Conservation (phyloP, 306 rosid species). For the Quercus agrifolia region DNA sequence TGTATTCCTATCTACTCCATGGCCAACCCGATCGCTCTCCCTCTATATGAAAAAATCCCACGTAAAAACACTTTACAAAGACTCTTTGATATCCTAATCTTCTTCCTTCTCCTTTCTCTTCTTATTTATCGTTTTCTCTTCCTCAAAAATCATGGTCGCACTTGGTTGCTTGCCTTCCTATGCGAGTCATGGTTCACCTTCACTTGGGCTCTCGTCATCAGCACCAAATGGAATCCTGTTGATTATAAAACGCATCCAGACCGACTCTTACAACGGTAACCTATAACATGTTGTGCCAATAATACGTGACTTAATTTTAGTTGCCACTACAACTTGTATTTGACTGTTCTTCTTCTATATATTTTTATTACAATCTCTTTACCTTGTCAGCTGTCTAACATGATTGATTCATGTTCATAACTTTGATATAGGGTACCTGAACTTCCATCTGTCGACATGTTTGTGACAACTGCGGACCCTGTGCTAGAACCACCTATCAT, state of each 20-base stretch:
- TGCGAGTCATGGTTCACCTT: conserved; percentile 66
- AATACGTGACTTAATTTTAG: no score
- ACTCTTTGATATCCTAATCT: conserved; percentile 24
- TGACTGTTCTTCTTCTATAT: no score
- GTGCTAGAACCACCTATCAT: conserved; percentile 66
- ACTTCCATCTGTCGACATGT: conserved; percentile 64
- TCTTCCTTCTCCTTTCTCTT: conserved; percentile 38
- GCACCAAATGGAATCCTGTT: conserved; percentile 49
- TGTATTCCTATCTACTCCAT: no score
- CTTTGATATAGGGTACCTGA: conserved; percentile 31
- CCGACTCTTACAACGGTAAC: conserved; percentile 35
- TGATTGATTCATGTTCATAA: not conserved
- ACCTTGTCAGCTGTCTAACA: not conserved
- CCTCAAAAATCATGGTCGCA: conserved; percentile 15
- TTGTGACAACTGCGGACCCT: conserved; percentile 72
- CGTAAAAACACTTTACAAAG: conserved; percentile 9
- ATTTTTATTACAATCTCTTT: no score
- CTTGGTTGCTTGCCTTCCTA: conserved; percentile 50
- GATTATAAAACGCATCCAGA: conserved; percentile 33
- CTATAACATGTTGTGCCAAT: no score
- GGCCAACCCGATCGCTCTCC: not conserved
- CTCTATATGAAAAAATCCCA: conserved; percentile 30
- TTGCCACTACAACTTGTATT: no score
- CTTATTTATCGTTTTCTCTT: conserved; percentile 38
- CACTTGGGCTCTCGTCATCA: conserved; percentile 31